Base-by-base conservation (phyloP, 192 early-diverging fungal species). In the Glomus cerebriforme region DNA sequence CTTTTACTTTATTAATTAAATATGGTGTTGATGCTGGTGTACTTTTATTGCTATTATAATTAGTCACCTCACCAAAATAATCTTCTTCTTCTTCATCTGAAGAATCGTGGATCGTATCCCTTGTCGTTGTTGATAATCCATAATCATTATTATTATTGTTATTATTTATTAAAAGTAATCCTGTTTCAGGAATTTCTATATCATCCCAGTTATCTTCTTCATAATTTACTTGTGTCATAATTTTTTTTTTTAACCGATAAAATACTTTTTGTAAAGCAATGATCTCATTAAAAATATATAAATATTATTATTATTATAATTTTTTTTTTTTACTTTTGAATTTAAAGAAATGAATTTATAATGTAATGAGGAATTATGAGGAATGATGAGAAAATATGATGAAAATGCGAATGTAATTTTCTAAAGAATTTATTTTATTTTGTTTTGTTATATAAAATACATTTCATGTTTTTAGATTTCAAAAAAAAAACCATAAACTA, bases 121-220 rank as follows among this genome's bases (percentile, higher is more conserved):
- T 29, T 31, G 63, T 64, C 26, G 63, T 29, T 27, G 60, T 63
- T 27, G 60, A 63, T 63, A 63, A 26, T 64, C 26, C 29, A 31
- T 64, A 31, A 64, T 31, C 63, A 10, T 6, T 31, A 17, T 64
- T 27, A 19, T 62, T 62, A 10, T 6, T 31, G 15, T 64, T 27
- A 31, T 64, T 64, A 64, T 64, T 31, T 13, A n/a, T 64, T 15
- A 31, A 17, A 17, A 72, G 19, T 72, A 72, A 72, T 35, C 69
- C 69, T 7, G 69, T 35, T 12, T 13, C 31, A 29, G 69, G 69
- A 27, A 72, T 27, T 49, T 72, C 69, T 31, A 72, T 27, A 49
- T 72, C 69, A 47, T 72, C 69, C 69, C 69, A 72, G n/a, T n/a
- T 72, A 9, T 72, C 69, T 45, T 72, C 69, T 27, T 65, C 63